Conservation (phyloP, 257 asterid species). For the Solanum okadae region DNA sequence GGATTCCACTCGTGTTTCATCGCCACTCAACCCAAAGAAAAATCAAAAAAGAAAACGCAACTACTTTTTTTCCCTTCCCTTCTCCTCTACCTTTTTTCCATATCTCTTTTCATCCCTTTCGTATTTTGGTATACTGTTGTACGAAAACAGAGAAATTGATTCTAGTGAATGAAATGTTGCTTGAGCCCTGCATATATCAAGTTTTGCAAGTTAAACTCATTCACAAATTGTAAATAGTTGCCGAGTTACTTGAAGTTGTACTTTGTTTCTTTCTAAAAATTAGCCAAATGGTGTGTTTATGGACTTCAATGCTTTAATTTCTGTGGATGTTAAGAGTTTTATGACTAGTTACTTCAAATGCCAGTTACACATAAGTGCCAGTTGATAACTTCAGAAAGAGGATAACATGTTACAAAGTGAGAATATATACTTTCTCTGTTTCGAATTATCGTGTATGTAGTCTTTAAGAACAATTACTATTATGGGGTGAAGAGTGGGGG, state of each 20-base stretch:
- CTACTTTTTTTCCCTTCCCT: background rate
- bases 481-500: background rate
- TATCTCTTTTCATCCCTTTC: background rate
- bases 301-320: background rate
- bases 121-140: background rate
- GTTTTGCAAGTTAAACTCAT: background rate
- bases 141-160: background rate
- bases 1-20: background rate
- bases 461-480: background rate
- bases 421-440: background rate
- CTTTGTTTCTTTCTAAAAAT: background rate
- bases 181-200: background rate
- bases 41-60: background rate
- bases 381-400: background rate
- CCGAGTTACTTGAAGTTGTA: background rate
- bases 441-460: background rate
- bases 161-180: slow-evolving; percentile 3
- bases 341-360: background rate
- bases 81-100: background rate
- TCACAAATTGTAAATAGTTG: background rate
- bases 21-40: background rate
- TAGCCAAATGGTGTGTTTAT: background rate
- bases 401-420: background rate
- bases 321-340: background rate
- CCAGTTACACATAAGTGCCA: too few species aligned